Conservation (phyloP, 2,329 filamentous ascomycete genomes). For the Neofusicoccum umdonicola region DNA sequence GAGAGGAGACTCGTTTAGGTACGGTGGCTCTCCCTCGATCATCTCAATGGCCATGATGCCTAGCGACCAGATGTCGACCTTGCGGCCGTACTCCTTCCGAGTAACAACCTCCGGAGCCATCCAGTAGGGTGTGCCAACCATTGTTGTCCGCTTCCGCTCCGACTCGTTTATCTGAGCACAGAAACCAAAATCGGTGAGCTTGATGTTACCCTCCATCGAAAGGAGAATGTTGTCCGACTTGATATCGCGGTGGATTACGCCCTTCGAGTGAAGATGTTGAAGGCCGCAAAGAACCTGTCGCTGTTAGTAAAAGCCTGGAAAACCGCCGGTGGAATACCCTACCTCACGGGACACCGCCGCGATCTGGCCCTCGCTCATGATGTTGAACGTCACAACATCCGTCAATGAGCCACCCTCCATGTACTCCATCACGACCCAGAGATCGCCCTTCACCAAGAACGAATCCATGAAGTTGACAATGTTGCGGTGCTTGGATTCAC, state of each 20-base stretch:
- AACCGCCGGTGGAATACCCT: slow-evolving; percentile 36
- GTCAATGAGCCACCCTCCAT: slow-evolving; percentile 98
- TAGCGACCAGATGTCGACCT: slow-evolving; percentile 97
- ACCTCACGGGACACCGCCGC: slow-evolving; percentile 86
- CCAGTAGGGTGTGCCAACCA: slow-evolving; percentile 99
- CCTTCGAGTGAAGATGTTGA: slow-evolving; percentile 94
- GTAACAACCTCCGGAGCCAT: slow-evolving; percentile 99
- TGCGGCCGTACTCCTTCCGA: slow-evolving; percentile 94
- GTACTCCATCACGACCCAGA: slow-evolving; percentile 99
- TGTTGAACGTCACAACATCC: slow-evolving; percentile 98
- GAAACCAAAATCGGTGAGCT: slow-evolving; percentile 98
- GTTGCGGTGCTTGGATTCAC: slow-evolving; percentile 96
- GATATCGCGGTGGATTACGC: slow-evolving; percentile 97
- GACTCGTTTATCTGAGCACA: slow-evolving; percentile 97
- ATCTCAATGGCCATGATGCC: slow-evolving; percentile 99
- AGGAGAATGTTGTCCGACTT: slow-evolving; percentile 98
- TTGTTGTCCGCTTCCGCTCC: slow-evolving; percentile 87
- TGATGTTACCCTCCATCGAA: slow-evolving; percentile 92
- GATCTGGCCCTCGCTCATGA: slow-evolving; percentile 98
- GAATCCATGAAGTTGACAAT: slow-evolving; percentile 99
- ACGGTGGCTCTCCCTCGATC: slow-evolving; percentile 98
- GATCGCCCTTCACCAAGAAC: slow-evolving; percentile 81
- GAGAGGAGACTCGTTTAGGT: slow-evolving; percentile 90
- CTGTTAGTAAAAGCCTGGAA: slow-evolving; percentile 18
- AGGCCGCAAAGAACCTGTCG: slow-evolving; percentile 56